These are phyloP conservation scores for Colletotrichum sp. DNA, from an alignment of 2,329 filamentous ascomycete genomes.

Conservation along the genomic window DNA sequence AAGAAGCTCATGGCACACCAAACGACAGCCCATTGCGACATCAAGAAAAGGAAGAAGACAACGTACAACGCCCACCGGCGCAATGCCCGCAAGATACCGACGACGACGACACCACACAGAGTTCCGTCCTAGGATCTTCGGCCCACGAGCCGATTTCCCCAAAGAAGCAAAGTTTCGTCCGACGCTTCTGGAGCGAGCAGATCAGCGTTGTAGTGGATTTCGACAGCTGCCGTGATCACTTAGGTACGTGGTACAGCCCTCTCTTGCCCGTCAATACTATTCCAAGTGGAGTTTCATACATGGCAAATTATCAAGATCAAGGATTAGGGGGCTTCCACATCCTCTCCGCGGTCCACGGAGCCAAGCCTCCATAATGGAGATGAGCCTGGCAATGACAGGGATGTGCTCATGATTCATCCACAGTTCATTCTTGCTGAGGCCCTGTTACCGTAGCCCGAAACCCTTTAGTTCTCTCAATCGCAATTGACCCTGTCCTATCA, in stretches of 20 bases:
- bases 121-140: not conserved
- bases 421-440: not conserved
- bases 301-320: not conserved
- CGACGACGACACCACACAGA: not conserved
- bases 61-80: not conserved
- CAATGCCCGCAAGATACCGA: not conserved
- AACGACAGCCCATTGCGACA: not conserved
- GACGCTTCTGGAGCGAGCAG: constrained; percentile 51
- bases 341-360: not conserved
- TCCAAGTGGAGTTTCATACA: not conserved
- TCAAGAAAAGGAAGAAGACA: not conserved
- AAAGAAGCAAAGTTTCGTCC: constrained; percentile 1
- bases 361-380: constrained; percentile 7
- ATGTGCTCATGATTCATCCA: not conserved
- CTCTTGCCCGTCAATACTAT: not conserved
- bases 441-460: not conserved
- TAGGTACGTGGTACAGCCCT: constrained; percentile 47
- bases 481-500: not conserved
- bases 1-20: not conserved
- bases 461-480: not conserved
- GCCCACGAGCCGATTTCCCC: not conserved
- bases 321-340: not conserved
- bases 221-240: constrained; percentile 56
- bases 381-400: not conserved
- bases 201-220: constrained; percentile 55